Evolutionary conservation across 257 asterid genomes (phyloP).

Genomic region (Lithospermum erythrorhizon): DNA sequence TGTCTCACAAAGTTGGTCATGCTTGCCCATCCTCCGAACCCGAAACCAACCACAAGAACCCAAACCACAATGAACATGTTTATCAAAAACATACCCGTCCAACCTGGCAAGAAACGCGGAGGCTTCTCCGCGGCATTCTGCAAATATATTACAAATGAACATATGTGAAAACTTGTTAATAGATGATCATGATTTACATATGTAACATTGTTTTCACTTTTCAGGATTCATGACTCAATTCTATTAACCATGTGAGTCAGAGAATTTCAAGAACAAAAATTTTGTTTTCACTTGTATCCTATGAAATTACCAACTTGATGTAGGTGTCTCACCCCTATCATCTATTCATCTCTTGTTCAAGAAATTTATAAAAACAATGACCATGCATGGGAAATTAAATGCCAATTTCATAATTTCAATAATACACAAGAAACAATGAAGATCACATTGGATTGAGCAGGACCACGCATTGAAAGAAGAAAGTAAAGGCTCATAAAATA

Average conservation of each 20-base stretch:
- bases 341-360: no score
- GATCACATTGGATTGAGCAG: no score
- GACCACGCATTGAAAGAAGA: no score
- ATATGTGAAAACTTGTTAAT: not conserved
- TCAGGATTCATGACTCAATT: not conserved
- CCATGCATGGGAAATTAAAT: no score
- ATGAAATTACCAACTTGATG: not conserved
- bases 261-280: not conserved
- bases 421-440: no score
- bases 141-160: not conserved
- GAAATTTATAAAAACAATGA: no score
- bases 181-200: no score
- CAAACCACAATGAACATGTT: constrained; percentile 62
- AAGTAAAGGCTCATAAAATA: no score
- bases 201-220: no score
- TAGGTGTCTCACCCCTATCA: no score
- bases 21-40: constrained; percentile 99
- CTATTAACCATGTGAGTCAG: not conserved
- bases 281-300: not conserved
- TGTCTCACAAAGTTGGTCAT: constrained; percentile 65
- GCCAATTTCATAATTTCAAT: no score
- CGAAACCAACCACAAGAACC: constrained; percentile 73
- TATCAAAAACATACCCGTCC: constrained; percentile 70
- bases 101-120: constrained; percentile 67
- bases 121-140: constrained; percentile 98